Percentiles rank a stretch among this genome's conserved stretches.
Evolutionary conservation across 441 rosid species (phyloP).

Genomic region (Arabidopsis lyrata): DNA sequence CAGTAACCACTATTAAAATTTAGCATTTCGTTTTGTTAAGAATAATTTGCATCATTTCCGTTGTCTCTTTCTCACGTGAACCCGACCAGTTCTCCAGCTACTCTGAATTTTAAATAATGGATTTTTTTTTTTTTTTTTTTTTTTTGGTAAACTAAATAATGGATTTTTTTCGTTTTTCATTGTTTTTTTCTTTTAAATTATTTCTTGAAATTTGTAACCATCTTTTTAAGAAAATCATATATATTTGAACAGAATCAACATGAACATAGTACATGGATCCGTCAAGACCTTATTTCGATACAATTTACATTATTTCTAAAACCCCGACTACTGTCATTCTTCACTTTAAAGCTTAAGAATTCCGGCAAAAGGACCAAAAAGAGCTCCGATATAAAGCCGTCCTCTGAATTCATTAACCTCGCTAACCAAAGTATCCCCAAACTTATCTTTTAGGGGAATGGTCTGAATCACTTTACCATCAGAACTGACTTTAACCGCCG

Average conservation of each 20-base stretch:
- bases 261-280: not conserved
- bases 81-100: slow-evolving; percentile 39
- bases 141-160: too few species aligned
- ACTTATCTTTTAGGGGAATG: slow-evolving; percentile 19
- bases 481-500: slow-evolving; percentile 41
- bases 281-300: slow-evolving; percentile 6
- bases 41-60: not conserved
- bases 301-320: slow-evolving; percentile 15
- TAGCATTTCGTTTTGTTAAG: not conserved
- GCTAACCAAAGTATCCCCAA: slow-evolving; percentile 44
- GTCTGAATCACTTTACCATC: slow-evolving; percentile 40
- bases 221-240: not conserved
- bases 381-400: slow-evolving; percentile 37
- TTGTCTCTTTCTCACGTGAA: slow-evolving; percentile 38
- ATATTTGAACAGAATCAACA: slow-evolving; percentile 19
- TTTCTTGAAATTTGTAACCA: slow-evolving; percentile 7
- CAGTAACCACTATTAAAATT: not conserved
- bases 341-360: slow-evolving; percentile 25
- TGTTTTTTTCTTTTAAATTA: not conserved
- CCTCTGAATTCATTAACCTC: slow-evolving; percentile 43
- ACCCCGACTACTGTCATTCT: not conserved
- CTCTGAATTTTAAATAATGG: not conserved
- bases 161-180: not conserved
- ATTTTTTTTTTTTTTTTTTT: not conserved
- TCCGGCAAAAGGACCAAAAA: slow-evolving; percentile 41